Evolutionary conservation across 768 basidiomycete genomes (phyloP).

Genomic region (Leucosporidium yakuticum): DNA sequence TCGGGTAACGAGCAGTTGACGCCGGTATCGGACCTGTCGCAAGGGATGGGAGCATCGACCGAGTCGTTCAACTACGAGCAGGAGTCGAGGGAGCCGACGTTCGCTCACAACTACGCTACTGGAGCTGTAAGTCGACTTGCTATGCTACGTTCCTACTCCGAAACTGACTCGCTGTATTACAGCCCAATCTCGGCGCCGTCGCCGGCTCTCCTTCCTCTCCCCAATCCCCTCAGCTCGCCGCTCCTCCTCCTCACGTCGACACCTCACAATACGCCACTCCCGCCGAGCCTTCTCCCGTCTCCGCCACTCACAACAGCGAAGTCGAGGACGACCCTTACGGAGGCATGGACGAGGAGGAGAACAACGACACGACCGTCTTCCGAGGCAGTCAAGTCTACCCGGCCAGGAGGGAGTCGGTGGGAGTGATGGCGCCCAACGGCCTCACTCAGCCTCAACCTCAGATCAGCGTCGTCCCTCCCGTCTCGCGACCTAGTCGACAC

Average conservation of each 20-base stretch:
- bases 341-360: constrained; percentile 16
- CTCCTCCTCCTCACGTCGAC: constrained; percentile 13
- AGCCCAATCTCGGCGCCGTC: too few species aligned
- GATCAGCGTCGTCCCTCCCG: background rate
- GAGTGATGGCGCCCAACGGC: constrained; percentile 4
- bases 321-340: constrained; percentile 20
- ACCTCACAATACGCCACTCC: background rate
- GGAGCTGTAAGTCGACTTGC: too few species aligned
- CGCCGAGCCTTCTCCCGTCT: background rate
- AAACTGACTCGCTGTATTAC: too few species aligned
- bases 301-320: too few species aligned
- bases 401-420: background rate
- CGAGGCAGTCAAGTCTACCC: constrained; percentile 7
- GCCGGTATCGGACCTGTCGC: background rate
- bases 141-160: too few species aligned
- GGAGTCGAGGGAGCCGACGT: background rate
- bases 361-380: constrained; percentile 21
- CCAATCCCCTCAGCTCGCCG: constrained; percentile 12
- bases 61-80: background rate
- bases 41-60: background rate
- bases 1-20: too few species aligned
- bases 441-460: background rate
- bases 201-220: too few species aligned
- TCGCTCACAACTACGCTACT: background rate
- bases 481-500: background rate